These are phyloP conservation scores for Dichotomopilus funicola DNA, from an alignment of 2,329 filamentous ascomycete species.

Conservation along the genomic window DNA sequence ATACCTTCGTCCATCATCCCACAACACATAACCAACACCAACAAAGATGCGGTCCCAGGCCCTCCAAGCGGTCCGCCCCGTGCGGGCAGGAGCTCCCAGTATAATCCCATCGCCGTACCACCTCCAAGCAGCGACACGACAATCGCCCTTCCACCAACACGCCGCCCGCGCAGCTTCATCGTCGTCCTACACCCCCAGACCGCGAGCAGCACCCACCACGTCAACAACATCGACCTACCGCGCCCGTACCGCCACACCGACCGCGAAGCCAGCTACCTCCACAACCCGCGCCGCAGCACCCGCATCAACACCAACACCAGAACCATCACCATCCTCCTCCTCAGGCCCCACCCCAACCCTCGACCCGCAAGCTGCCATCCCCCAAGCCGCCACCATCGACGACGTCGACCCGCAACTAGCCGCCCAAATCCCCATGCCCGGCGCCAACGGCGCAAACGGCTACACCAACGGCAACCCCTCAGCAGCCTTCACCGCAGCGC, in stretches of 20 bases:
- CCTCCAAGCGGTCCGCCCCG: slow-evolving; percentile 18
- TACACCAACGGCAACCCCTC: slow-evolving; percentile 1
- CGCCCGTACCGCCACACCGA: not conserved
- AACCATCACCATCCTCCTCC: not conserved
- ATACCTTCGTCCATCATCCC: not conserved
- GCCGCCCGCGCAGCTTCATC: slow-evolving; percentile 5
- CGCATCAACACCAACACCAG: not conserved
- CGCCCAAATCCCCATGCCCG: slow-evolving; percentile 15
- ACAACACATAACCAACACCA: not conserved
- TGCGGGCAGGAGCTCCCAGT: slow-evolving; percentile 12
- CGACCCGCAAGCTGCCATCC: slow-evolving; percentile 27
- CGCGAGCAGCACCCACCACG: not conserved
- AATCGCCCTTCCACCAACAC: slow-evolving; percentile 1
- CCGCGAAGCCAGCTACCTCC: not conserved
- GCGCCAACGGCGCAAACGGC: too few species aligned
- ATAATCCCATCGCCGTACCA: slow-evolving; percentile 9
- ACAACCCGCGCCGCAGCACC: not conserved
- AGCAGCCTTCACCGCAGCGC: slow-evolving; percentile 16
- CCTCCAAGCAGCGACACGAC: not conserved
- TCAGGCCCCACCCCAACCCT: slow-evolving; percentile 18
- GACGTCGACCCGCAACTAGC: slow-evolving; percentile 28
- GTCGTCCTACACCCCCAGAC: slow-evolving; percentile 4
- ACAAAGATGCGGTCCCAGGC: slow-evolving; percentile 20
- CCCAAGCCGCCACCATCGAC: slow-evolving; percentile 27
- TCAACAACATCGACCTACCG: slow-evolving; percentile 4